Evolutionary conservation across 371 early-diverging fungal genomes (phyloP), one percentile per base, ranked within the genome.

Genomic region (Funneliformis caledonium): DNA sequence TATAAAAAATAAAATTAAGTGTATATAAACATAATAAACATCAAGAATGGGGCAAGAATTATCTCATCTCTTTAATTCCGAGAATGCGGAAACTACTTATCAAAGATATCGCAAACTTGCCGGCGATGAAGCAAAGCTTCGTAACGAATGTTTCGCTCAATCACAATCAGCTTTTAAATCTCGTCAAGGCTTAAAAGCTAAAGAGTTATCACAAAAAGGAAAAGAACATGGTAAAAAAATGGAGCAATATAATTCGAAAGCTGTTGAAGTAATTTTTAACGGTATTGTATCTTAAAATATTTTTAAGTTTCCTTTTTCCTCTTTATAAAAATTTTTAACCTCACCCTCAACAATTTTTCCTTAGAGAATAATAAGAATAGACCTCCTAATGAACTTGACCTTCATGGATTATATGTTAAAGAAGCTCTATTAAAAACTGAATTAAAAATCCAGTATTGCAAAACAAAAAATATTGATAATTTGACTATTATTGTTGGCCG

Each of bases 401-500:
- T 92, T 22, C 92, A 92, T 45, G 91, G 91, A 4, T 72, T 92
- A 26, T 89, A 85, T 80, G 91, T 92, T 22, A 83, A 83, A 69
- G 92, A 92, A 81, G 92, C 92, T 0, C 70, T 88, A 14, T 87
- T 86, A 19, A 86, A 87, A 37, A 87, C 88, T 4, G 89, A 90
- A 61, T 86, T 86, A 77, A 88, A 90, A 14, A 83, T 92, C 33
- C 61, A 79, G 16, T 75, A 83, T 26, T 92, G 91, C 73, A 82
- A 89, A 80, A 76, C 80, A 62, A 82, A 86, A 52, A 84, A 85
- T 6, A 82, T 84, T 43, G 80, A 85, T 12, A 78, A 88, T 80
- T 80, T 92, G 64, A 82, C 85, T 10, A 92, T 92, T 52, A 92
- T 92, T 83, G 92, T 92, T 1, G 92, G 92, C 31, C 85, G 85